Conservation (phyloP, 345 rosid genomes). For the Aquilaria malaccensis region DNA sequence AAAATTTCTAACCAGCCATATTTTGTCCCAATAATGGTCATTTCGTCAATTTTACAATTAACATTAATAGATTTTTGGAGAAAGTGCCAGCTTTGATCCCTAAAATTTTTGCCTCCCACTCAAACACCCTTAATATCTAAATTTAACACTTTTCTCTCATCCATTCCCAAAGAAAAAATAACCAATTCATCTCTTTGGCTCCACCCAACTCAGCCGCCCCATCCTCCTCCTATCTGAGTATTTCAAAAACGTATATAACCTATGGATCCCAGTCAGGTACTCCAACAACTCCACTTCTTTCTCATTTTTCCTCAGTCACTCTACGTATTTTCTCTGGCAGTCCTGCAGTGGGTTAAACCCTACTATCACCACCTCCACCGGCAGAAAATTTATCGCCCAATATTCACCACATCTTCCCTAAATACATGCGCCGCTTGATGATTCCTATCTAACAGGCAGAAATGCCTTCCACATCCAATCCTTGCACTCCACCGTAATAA, state of each 20-base stretch:
- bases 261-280: constrained; percentile 28
- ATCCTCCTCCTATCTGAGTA: too few relatives aligned
- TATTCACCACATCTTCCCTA: constrained; percentile 11
- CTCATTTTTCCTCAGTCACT: constrained; percentile 25
- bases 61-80: too few relatives aligned
- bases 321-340: constrained; percentile 31
- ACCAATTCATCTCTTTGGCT: too few relatives aligned
- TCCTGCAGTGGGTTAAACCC: constrained; percentile 32
- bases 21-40: too few relatives aligned
- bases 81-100: too few relatives aligned
- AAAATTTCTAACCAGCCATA: too few relatives aligned
- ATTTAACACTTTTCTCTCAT: too few relatives aligned
- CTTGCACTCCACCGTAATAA: constrained; percentile 8
- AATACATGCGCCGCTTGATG: constrained; percentile 18
- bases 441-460: constrained; percentile 12
- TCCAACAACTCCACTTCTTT: constrained; percentile 25
- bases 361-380: constrained; percentile 8
- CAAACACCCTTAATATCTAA: too few relatives aligned
- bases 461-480: constrained; percentile 27
- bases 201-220: too few relatives aligned
- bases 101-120: too few relatives aligned
- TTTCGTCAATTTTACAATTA: too few relatives aligned
- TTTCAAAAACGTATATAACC: constrained; percentile 19
- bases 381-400: constrained; percentile 14
- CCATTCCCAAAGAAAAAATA: too few relatives aligned